A percentile compares a stretch with the other conserved stretches of the same genome.
phyloP scores from a whole-genome alignment of 352 stramenopile genomes.

The Pythium dissotocum region DNA sequence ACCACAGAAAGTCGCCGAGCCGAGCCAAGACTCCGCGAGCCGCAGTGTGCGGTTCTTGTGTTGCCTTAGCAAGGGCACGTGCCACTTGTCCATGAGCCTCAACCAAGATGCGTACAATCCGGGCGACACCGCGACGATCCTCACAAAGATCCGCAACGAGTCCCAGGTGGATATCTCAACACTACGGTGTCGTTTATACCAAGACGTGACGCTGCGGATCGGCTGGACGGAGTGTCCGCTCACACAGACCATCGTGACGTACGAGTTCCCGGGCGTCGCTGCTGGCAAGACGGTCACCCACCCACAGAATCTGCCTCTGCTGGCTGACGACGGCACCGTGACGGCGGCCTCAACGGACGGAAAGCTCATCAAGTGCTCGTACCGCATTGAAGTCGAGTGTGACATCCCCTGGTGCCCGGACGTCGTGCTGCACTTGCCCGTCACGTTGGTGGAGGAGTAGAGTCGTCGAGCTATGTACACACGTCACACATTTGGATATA shows the following conservation, averaged over 20 bases:
- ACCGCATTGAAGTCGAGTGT: conserved; percentile 56
- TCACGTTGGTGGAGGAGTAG: conserved; percentile 7
- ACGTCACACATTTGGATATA: too few species aligned
- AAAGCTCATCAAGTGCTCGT: conserved; percentile 43
- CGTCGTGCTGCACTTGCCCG: conserved; percentile 43
- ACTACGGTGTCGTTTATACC: not conserved
- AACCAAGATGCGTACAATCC: not conserved
- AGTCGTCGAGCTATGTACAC: not conserved
- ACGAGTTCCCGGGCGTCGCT: not conserved
- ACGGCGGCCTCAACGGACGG: conserved; percentile 34
- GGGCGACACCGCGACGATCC: not conserved
- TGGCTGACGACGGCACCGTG: not conserved
- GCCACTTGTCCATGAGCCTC: not conserved
- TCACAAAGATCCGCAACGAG: not conserved
- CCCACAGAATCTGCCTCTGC: not conserved
- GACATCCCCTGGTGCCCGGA: conserved; percentile 59
- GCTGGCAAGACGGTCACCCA: not conserved
- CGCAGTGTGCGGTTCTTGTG: not conserved
- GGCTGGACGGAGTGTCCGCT: not conserved
- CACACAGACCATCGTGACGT: not conserved
- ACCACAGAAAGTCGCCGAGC: not conserved
- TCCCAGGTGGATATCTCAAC: not conserved
- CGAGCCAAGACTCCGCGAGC: not conserved
- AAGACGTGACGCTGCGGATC: not conserved
- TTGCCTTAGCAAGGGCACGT: not conserved